Conservation (phyloP, 371 early-diverging fungal species). For the Nematocida major region DNA sequence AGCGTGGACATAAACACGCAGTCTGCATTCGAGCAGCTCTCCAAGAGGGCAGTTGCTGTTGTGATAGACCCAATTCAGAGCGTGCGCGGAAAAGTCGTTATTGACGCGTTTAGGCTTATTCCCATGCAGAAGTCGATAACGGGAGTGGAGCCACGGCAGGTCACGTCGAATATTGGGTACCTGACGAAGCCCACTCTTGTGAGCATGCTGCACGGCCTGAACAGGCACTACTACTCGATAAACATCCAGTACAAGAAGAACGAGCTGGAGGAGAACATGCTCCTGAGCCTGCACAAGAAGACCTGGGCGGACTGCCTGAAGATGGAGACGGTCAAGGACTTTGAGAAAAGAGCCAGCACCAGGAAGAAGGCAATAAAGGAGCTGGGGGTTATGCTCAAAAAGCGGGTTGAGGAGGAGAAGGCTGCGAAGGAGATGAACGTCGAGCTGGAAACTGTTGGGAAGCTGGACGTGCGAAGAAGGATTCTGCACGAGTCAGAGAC, state of each 20-base stretch:
- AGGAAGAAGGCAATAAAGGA: constrained; percentile 67
- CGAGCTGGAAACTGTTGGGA: constrained; percentile 60
- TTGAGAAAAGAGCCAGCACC: constrained; percentile 8
- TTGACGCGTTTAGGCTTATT: constrained; percentile 97
- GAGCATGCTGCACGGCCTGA: constrained; percentile 94
- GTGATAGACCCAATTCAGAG: constrained; percentile 99
- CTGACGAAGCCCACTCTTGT: constrained; percentile 88
- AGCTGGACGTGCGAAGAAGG: constrained; percentile 60
- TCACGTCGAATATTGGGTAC: constrained; percentile 97
- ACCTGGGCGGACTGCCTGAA: constrained; percentile 94
- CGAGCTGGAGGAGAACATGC: constrained; percentile 95
- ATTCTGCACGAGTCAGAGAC: constrained; percentile 59
- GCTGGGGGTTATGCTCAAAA: constrained; percentile 54
- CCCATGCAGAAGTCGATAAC: constrained; percentile 77
- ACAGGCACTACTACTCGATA: constrained; percentile 97
- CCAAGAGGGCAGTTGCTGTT: constrained; percentile 92
- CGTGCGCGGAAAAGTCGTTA: constrained; percentile 98
- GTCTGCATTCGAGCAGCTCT: constrained; percentile 72
- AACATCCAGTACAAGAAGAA: constrained; percentile 97
- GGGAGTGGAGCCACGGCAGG: constrained; percentile 91
- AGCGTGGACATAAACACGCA: constrained; percentile 98
- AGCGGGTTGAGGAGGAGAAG: constrained; percentile 58
- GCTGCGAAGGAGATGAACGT: constrained; percentile 55
- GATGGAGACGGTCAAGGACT: constrained; percentile 71
- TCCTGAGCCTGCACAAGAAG: constrained; percentile 91